Base-by-base conservation (phyloP, 805 yeast species). In the Saccharomycopsis lassenensis region DNA sequence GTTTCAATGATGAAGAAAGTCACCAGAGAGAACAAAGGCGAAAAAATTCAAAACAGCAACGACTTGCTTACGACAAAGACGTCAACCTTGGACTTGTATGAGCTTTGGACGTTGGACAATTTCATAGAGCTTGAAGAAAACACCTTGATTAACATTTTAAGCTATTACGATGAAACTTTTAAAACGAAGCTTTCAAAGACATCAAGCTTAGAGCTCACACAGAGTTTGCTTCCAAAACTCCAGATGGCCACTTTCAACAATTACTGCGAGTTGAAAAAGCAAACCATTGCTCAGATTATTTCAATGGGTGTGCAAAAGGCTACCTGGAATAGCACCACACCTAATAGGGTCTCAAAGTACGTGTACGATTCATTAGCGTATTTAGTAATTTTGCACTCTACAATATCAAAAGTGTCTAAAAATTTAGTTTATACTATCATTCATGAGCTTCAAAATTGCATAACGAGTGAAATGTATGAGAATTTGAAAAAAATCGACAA, bases 221-320 rank as follows among this genome's bases (percentile, higher is more conserved):
- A 57, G 5, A 54, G 65, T 3, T 47, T 75, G 36, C 26, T 43
- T 7, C 42, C 45, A 14, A 62, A 63, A 36, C 59, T 71, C 52
- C 80, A 75, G 43, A 52, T 59, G 8, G 66, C 69, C 1, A 58
- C 79, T 4, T 74, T 76, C 46, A 68, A 66, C 10, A 65, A 67
- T 15, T 77, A 67, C 46, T 56, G 73, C 33, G 61, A 65, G 4
- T 67, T 65, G 33, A 67, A 73, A 52, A 63, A 71, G 45, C 46
- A 59, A 10, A 46, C 55, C 36, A 39, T 69, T 27, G 57, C 59
- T 3, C 61, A 52, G 31, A 64, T 63, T 21, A 52, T 62, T n/a
- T 52, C 55, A 37, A 51, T 48, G 21, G 74, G 69, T 21, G 56
- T 65, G 28, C 52, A 55, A 29, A 55, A 48, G 35, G 51, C 55